phyloP scores from a whole-genome alignment of 768 basidiomycete genomes.

The Termitomyces sp. region DNA sequence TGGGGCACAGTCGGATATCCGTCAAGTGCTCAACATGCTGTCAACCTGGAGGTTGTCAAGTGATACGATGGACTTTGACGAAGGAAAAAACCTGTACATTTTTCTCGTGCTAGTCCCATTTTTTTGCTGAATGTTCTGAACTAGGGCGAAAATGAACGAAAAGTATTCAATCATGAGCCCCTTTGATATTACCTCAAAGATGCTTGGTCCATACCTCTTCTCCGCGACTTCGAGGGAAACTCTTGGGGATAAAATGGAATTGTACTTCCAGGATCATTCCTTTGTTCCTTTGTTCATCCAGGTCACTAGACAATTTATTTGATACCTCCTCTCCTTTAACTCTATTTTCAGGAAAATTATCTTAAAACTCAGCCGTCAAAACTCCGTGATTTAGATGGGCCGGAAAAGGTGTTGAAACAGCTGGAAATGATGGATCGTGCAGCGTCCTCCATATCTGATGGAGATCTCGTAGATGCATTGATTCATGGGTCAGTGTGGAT shows the following conservation, averaged over 20 bases:
- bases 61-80: conserved; percentile 81
- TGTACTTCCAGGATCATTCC: conserved; percentile 95
- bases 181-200: conserved; percentile 85
- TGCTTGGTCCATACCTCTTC: conserved; percentile 90
- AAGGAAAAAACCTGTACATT: conserved; percentile 83
- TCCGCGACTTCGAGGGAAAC: conserved; percentile 76
- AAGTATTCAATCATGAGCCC: conserved; percentile 90
- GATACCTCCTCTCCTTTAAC: neutral
- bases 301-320: conserved; percentile 30
- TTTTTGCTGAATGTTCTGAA: neutral
- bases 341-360: conserved; percentile 80
- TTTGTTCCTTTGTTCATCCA: conserved; percentile 96
- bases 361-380: conserved; percentile 74
- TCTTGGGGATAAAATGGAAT: conserved; percentile 87
- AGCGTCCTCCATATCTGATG: conserved; percentile 90
- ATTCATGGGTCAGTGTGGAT: conserved; percentile 74
- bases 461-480: conserved; percentile 86
- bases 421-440: conserved; percentile 83
- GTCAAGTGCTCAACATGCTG: conserved; percentile 96
- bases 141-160: conserved; percentile 83
- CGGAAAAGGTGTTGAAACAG: conserved; percentile 62
- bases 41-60: conserved; percentile 94
- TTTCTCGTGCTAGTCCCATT: too few species aligned
- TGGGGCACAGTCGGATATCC: conserved; percentile 92
- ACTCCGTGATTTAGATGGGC: conserved; percentile 52